phyloP scores from a whole-genome alignment of 441 rosid genomes.

The Theobroma grandiflorum region DNA sequence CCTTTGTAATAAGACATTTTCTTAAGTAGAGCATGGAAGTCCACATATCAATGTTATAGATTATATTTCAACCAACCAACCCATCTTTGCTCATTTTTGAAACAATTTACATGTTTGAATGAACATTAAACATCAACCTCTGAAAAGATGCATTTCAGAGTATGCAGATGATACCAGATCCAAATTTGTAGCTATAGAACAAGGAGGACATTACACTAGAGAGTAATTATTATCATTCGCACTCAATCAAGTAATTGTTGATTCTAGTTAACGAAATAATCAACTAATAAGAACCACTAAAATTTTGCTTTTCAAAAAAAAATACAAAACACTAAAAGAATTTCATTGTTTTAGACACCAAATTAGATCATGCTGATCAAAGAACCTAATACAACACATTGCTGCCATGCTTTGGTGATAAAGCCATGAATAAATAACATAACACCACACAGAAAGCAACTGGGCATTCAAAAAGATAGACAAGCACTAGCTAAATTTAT shows the following conservation, averaged over 20 bases:
- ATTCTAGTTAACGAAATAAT: background rate
- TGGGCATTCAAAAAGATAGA: background rate
- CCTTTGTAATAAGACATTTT: background rate
- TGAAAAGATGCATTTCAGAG: background rate
- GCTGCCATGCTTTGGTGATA: background rate
- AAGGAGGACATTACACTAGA: background rate
- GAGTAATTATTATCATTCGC: background rate
- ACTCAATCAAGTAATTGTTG: background rate
- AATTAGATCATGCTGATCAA: constrained; percentile 1
- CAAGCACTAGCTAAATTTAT: background rate
- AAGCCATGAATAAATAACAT: background rate
- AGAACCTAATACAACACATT: background rate
- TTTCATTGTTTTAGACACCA: background rate
- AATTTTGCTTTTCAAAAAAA: background rate
- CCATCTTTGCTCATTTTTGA: background rate
- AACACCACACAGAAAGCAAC: background rate
- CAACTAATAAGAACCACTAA: background rate
- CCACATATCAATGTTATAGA: background rate
- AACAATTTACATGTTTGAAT: background rate
- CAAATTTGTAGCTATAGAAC: background rate
- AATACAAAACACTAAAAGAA: background rate
- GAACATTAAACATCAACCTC: background rate
- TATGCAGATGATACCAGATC: background rate
- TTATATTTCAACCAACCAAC: background rate
- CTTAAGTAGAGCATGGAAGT: background rate